Evolutionary conservation across 2,329 filamentous ascomycete species (phyloP), one percentile per base, ranked within the genome.

Genomic region (Sporothrix humicola): DNA sequence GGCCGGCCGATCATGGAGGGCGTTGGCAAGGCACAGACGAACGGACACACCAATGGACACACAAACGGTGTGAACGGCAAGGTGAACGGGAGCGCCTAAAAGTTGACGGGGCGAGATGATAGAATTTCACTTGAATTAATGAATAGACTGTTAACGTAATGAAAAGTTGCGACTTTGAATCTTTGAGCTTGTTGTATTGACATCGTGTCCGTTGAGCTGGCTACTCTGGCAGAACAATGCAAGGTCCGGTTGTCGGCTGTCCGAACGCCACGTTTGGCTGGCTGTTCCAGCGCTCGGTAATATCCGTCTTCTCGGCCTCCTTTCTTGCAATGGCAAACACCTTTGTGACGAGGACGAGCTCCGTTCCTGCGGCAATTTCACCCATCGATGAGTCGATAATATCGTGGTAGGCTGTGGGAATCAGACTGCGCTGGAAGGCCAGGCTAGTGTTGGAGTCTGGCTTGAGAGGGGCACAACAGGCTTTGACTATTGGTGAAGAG

Each of bases 391-490:
- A 3, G 9, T 31, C 58, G 2, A 65, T 20, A 2, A 74, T 9
- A 37, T 71, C 73, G 48, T 73, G 65, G 10, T 63, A 69, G 1
- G 74, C 75, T 13, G 73, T 68, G 1, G 79, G 79, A 3, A 81
- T 77, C 48, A 79, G 69, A 6, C 77, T 79, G 44, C 78, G 73
- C 70, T 77, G 77, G 31, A 69, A 74, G 20, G 77, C 74, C 42
- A 81, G 70, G 75, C 79, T 81, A 3, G 79, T 80, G 75, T 81
- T 81, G n/a, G 79, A 75, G 71, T 80, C 79, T 2, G 79, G 77
- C 61, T 79, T 79, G 66, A 80, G 73, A 9, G 69, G 26, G 10
- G 42, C 37, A 42, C 74, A 75, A 20, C 50, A 44, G 13, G 70
- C 42, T 9, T 10, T 54, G 9, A 72, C 46, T 1, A 15, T n/a